Percentiles rank a stretch among this genome's conserved stretches.
Evolutionary conservation across 352 stramenopile genomes (phyloP).

Genomic region (Phytophthora pisi): DNA sequence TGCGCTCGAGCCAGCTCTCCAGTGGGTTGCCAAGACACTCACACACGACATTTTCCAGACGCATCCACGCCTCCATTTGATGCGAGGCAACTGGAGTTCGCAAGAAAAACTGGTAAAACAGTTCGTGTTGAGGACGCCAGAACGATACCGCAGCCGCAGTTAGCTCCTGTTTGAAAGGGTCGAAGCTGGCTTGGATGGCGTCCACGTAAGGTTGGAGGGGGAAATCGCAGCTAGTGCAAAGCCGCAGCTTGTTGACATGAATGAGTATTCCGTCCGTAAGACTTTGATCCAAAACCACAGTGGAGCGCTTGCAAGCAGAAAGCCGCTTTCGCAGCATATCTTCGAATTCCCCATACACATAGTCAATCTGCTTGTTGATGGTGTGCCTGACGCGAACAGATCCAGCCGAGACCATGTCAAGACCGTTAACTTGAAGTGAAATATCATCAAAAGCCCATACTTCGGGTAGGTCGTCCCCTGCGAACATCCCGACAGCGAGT

Average conservation of each 20-base stretch:
- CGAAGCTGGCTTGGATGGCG: constrained; percentile 36
- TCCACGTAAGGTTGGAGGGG: constrained; percentile 37
- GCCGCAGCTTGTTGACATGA: constrained; percentile 47
- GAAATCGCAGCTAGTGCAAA: constrained; percentile 46
- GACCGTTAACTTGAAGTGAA: constrained; percentile 40
- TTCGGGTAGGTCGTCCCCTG: constrained; percentile 71
- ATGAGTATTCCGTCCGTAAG: constrained; percentile 65
- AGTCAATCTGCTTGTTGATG: constrained; percentile 47
- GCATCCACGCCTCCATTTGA: constrained; percentile 54
- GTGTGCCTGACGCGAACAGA: constrained; percentile 57
- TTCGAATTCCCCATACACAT: constrained; percentile 81
- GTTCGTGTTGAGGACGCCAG: constrained; percentile 69
- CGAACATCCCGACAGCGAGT: constrained; percentile 58
- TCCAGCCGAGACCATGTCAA: constrained; percentile 51
- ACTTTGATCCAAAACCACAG: constrained; percentile 10
- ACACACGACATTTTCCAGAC: constrained; percentile 47
- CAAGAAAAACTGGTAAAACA: constrained; percentile 75
- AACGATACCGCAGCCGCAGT: constrained; percentile 24
- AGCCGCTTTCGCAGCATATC: constrained; percentile 51
- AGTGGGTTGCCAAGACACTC: constrained; percentile 58
- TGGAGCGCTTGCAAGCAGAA: constrained; percentile 37
- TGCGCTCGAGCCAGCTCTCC: constrained; percentile 70
- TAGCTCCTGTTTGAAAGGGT: constrained; percentile 38
- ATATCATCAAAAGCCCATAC: constrained; percentile 70
- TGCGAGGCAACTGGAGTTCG: constrained; percentile 38